phyloP scores from a whole-genome alignment of 2,329 filamentous ascomycete species.

The Neocucurbitaria cava region DNA sequence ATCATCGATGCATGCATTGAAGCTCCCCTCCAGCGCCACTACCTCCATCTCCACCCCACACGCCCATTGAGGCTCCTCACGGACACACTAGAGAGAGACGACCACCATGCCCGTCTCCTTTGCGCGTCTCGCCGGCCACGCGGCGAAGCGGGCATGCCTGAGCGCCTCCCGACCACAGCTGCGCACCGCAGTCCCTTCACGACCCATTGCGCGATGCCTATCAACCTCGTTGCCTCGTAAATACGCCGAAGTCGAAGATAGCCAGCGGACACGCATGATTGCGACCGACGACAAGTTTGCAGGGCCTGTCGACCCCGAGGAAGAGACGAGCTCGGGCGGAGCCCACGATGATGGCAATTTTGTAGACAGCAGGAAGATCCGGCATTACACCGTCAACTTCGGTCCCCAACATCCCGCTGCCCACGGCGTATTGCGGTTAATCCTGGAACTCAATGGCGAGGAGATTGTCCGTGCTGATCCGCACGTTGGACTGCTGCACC shows the following conservation, averaged over 20 bases:
- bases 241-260: conserved; percentile 64
- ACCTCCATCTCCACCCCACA: conserved; percentile 39
- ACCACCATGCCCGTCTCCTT: conserved; percentile 72
- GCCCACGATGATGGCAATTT: conserved; percentile 52
- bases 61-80: conserved; percentile 44
- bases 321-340: conserved; percentile 50
- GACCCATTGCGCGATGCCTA: conserved; percentile 65
- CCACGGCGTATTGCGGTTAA: conserved; percentile 96
- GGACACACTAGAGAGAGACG: conserved; percentile 37
- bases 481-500: conserved; percentile 93
- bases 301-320: conserved; percentile 54
- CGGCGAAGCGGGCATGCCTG: conserved; percentile 71
- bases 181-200: conserved; percentile 46
- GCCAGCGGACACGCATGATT: conserved; percentile 65
- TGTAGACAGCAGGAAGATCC: conserved; percentile 78
- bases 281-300: conserved; percentile 71
- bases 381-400: conserved; percentile 99
- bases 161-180: conserved; percentile 57
- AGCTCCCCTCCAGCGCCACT: conserved; percentile 45
- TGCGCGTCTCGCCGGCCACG: conserved; percentile 74
- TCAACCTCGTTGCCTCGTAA: conserved; percentile 69
- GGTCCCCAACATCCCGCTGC: conserved; percentile 98
- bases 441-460: conserved; percentile 97
- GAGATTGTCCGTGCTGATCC: conserved; percentile 96
- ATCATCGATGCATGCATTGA: conserved; percentile 30